These are phyloP conservation scores for Nakaseomyces uthaithaninus DNA, from an alignment of 1,139 yeast genomes.

Conservation along the genomic window DNA sequence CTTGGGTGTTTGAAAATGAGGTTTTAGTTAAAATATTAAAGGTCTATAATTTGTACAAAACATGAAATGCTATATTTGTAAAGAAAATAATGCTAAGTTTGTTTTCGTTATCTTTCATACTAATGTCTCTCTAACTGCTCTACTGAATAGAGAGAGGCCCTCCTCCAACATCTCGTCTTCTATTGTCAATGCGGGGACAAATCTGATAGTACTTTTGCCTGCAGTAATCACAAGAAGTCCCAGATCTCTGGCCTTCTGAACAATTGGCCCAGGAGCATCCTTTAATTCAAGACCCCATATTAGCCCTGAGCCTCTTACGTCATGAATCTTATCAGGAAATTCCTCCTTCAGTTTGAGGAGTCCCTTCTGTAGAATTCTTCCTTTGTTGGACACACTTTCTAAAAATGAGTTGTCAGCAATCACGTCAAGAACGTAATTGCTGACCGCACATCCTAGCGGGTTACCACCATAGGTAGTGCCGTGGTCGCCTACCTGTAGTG, in stretches of 20 bases:
- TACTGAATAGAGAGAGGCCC: constrained; percentile 62
- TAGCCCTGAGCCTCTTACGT: constrained; percentile 81
- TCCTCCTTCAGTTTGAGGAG: constrained; percentile 46
- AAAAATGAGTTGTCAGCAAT: constrained; percentile 57
- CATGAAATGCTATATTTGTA: too few species aligned
- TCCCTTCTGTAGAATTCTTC: constrained; percentile 45
- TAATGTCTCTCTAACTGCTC: constrained; percentile 38
- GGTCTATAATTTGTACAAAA: too few species aligned
- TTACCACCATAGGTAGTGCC: constrained; percentile 98
- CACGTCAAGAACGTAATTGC: constrained; percentile 61
- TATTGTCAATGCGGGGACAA: constrained; percentile 88
- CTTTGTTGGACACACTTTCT: constrained; percentile 48
- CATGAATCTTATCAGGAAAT: constrained; percentile 52
- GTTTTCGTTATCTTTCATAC: constrained; percentile 7
- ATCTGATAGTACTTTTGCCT: constrained; percentile 80
- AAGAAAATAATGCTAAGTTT: too few species aligned
- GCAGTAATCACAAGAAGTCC: constrained; percentile 85
- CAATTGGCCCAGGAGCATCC: constrained; percentile 57
- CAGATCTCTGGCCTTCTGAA: constrained; percentile 60
- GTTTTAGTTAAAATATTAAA: too few species aligned
- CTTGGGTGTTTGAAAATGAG: too few species aligned
- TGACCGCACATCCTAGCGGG: constrained; percentile 82
- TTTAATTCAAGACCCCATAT: constrained; percentile 73
- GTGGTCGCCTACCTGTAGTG: constrained; percentile 82
- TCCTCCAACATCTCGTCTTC: constrained; percentile 56